These are phyloP conservation scores for Nitzschia sp. DNA, from an alignment of 108 stramenopile species.

Conservation along the genomic window DNA sequence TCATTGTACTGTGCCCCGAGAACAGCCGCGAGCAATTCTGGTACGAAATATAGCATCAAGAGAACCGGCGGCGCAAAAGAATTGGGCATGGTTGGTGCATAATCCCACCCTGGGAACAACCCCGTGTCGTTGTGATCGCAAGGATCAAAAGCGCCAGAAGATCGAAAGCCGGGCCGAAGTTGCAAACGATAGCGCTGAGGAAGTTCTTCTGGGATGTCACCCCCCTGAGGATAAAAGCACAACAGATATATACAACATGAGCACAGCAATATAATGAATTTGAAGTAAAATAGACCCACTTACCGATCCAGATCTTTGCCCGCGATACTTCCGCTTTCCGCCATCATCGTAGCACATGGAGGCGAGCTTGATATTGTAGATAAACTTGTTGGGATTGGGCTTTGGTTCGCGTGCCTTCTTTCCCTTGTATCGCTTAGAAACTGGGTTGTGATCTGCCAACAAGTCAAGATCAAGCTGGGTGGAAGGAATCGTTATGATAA, in stretches of 20 bases:
- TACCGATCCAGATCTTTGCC: conserved; percentile 25
- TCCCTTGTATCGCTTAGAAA: conserved; percentile 35
- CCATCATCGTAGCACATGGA: conserved; percentile 60
- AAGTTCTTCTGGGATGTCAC: conserved; percentile 22
- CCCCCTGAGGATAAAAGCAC: too few relatives aligned
- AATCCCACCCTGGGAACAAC: conserved; percentile 84
- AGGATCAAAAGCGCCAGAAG: conserved; percentile 66
- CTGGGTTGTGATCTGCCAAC: conserved; percentile 34
- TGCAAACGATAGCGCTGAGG: conserved; percentile 65
- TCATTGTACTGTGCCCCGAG: conserved; percentile 45
- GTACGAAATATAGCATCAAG: conserved; percentile 70
- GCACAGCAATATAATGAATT: too few relatives aligned
- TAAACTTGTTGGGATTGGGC: conserved; percentile 66
- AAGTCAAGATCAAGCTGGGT: conserved; percentile 39
- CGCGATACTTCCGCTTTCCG: conserved; percentile 25
- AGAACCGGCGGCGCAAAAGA: conserved; percentile 63
- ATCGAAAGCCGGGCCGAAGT: conserved; percentile 48
- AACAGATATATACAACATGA: too few relatives aligned
- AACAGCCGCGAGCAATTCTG: conserved; percentile 58
- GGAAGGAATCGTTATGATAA: conserved; percentile 46
- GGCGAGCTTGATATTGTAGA: conserved; percentile 47
- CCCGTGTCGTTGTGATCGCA: conserved; percentile 67
- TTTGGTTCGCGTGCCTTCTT: conserved; percentile 22
- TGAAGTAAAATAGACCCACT: too few relatives aligned
- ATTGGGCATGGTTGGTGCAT: conserved; percentile 65